phyloP scores from a whole-genome alignment of 2,329 filamentous ascomycete genomes.

The Talaromyces sp. region DNA sequence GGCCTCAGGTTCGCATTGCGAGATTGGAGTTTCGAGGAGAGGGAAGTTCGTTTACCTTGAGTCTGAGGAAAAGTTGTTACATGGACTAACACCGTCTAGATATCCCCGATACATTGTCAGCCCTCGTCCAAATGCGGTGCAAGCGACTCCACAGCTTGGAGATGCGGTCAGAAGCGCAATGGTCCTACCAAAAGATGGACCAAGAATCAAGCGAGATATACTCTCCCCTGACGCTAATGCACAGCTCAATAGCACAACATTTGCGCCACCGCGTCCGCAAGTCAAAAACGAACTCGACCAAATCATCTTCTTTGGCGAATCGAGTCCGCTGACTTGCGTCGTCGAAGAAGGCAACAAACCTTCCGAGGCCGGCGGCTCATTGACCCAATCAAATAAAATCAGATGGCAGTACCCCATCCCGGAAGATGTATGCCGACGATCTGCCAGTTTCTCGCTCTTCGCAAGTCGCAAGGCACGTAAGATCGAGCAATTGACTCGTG shows the following conservation, averaged over 20 bases:
- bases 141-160: background rate
- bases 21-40: slow-evolving; percentile 42
- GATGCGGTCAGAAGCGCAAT: background rate
- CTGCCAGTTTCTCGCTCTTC: slow-evolving; percentile 17
- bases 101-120: slow-evolving; percentile 19
- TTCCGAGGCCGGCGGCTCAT: slow-evolving; percentile 29
- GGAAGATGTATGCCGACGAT: slow-evolving; percentile 19
- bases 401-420: slow-evolving; percentile 38
- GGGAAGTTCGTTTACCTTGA: slow-evolving; percentile 38
- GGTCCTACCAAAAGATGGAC: background rate
- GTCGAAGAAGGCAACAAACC: slow-evolving; percentile 38
- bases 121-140: slow-evolving; percentile 8
- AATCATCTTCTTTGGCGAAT: slow-evolving; percentile 47
- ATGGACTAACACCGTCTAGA: slow-evolving; percentile 19
- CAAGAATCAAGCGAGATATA: slow-evolving; percentile 10
- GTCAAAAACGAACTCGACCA: slow-evolving; percentile 20
- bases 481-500: slow-evolving; percentile 37
- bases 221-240: slow-evolving; percentile 19
- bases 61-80: background rate
- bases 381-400: slow-evolving; percentile 28
- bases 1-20: slow-evolving; percentile 36
- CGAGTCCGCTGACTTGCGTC: slow-evolving; percentile 49
- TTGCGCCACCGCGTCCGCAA: background rate
- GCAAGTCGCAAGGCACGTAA: slow-evolving; percentile 28
- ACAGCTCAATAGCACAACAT: background rate